Base-by-base conservation (phyloP, 2,329 filamentous ascomycete genomes). In the Diatrype stigma region DNA sequence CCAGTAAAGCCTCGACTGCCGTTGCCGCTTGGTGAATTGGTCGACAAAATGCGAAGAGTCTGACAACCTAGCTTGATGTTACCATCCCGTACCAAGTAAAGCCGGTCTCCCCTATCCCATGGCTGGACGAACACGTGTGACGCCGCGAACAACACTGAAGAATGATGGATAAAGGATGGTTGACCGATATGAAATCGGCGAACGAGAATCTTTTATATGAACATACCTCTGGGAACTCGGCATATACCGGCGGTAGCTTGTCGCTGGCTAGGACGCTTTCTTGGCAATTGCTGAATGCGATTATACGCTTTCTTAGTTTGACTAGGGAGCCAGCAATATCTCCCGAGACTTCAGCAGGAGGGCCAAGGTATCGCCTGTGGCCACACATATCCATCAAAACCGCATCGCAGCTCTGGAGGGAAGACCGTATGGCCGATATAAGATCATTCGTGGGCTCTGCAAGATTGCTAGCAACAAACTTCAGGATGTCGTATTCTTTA, bases 21-120 rank as follows among this genome's bases (percentile, higher is more conserved):
- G 69, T 69, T 6, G 79, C 76, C 0, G 77, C 70, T 64, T 81
- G 78, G 35, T 79, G 73, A 30, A 80, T 70, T 21, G 78, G 77
- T 46, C 79, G 76, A 2, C 79, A 74, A 52, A 80, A 82, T 0
- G 82, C 70, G 49, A 84, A 79, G 12, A 80, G 64, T 52, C 76
- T 72, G 6, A 82, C 73, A 1, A 79, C 71, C 40, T 44, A 23
- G 19, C 22, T 44, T 6, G 12, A 16, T 44, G 21, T 44, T n/a
- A 44, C 16, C 21, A 44, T n/a, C n/a, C 3, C n/a, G 16, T 44
- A 16, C 22, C 7, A n/a, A 17, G 11, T 26, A 16, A 17, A 14
- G 16, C 8, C 12, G 12, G 22, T 5, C 22, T 23, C 40, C 16
- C 21, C 40, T 19, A 3, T 17, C 10, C 10, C 26, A 10, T 5